These are phyloP conservation scores for Oldenlandia corymbosa DNA, from an alignment of 257 asterid species.

Conservation along the genomic window DNA sequence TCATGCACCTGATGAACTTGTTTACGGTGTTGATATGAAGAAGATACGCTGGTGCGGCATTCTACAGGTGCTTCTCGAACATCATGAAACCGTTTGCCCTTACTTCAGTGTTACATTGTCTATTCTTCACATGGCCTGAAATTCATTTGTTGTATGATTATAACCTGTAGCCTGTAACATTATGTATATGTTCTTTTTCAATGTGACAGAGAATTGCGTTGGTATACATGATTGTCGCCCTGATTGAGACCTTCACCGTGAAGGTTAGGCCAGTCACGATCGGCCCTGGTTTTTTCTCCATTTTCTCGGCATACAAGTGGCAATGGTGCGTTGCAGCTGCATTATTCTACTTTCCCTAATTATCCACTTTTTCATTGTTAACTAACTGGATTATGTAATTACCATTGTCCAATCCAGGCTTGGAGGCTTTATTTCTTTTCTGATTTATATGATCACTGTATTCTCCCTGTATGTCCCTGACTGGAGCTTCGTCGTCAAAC, in stretches of 20 bases:
- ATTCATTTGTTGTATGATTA: no score
- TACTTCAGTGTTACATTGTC: no score
- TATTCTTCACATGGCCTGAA: no score
- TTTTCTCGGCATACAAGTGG: conserved; percentile 78
- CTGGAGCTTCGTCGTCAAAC: conserved; percentile 49
- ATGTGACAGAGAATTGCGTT: conserved; percentile 75
- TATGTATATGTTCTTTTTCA: not conserved
- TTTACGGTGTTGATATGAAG: conserved; percentile 77
- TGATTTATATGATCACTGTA: conserved; percentile 55
- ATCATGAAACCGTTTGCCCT: no score
- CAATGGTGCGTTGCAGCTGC: conserved; percentile 46
- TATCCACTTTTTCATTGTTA: not conserved
- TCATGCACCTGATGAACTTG: conserved; percentile 62
- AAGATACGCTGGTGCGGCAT: conserved; percentile 77
- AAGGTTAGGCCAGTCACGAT: conserved; percentile 57
- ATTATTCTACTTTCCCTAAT: not conserved
- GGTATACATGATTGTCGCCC: conserved; percentile 73
- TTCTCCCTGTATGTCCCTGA: conserved; percentile 73
- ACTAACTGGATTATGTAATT: not conserved
- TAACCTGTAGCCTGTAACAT: no score
- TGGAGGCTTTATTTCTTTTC: conserved; percentile 61
- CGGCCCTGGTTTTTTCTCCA: conserved; percentile 45
- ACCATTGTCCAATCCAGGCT: conserved; percentile 33
- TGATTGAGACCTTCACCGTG: conserved; percentile 62
- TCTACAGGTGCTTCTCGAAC: conserved; percentile 49